Base-by-base conservation (phyloP, 768 basidiomycete species). In the Podaxis rugospora region DNA sequence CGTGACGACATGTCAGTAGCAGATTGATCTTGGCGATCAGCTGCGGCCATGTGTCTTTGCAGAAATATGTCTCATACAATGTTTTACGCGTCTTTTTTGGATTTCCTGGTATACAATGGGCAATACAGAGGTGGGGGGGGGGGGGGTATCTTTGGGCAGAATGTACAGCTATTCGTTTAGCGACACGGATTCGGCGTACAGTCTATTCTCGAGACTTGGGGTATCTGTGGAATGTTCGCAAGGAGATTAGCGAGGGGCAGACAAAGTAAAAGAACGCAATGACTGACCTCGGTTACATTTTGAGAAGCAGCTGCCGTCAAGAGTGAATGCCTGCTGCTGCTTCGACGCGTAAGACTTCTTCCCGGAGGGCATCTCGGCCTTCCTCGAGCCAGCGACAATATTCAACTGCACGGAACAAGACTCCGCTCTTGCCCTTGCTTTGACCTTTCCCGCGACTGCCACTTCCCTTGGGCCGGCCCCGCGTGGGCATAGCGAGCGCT, bases 321-420 rank as follows among this genome's bases (percentile, higher is more conserved):
- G 61, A 62, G 54, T 72, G 75, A 61, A 86, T 83, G 4, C 86
- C 84, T 7, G 86, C 88, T 0, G 85, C 87, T 14, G 82, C 75
- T 74, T 94, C 90, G 4, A 89, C 74, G 63, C 84, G 78, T 39
- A 77, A 61, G 2, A 93, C 86, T 73, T 96, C 93, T 35, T 80
- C 78, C 62, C 75, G 74, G 47, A 96, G 76, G 0, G 88, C 87
- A 51, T 87, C 84, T 51, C 87, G 80, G 6, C 91, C 89, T 67
- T 93, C 86, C 68, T 94, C 92, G n/a, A 95, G 75, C 89, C 89
- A 95, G 37, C 77, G 81, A 68, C 89, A 86, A 66, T 95, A 93
- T 67, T 93, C 90, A 57, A 89, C 90, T 2, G 93, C 92, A 39
- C 92, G 85, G 70, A 93, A 92, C 50, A 96, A 72, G 2, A 94